phyloP scores from a whole-genome alignment of 768 basidiomycete species.

The Panus rudis region DNA sequence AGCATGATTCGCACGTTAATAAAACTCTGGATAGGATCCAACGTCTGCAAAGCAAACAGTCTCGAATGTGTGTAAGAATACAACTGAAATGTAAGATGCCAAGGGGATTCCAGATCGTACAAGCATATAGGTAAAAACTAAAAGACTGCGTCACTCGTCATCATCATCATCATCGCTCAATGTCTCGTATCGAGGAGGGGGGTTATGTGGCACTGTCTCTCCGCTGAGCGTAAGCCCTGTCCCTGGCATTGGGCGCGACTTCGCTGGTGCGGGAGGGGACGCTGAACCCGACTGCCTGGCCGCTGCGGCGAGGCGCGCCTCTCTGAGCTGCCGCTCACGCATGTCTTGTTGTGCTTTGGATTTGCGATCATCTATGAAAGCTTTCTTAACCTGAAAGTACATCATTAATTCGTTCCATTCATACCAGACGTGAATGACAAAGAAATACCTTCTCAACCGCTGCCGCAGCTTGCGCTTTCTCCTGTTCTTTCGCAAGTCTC shows the following conservation, averaged over 20 bases:
- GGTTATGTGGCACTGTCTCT: not conserved
- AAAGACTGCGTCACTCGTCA: slow-evolving; percentile 1
- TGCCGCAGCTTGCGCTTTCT: slow-evolving; percentile 26
- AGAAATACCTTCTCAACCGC: slow-evolving; percentile 59
- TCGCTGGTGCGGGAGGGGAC: slow-evolving; percentile 1
- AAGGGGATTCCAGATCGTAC: not conserved
- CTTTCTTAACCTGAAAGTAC: slow-evolving; percentile 64
- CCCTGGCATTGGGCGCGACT: slow-evolving; percentile 27
- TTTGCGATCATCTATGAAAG: slow-evolving; percentile 74
- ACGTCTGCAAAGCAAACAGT: no score
- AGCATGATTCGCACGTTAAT: no score
- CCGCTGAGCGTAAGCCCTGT: slow-evolving; percentile 30
- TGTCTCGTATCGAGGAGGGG: no score
- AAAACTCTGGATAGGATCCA: no score
- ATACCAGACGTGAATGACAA: no score
- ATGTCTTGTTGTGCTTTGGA: slow-evolving; percentile 46
- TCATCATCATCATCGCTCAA: slow-evolving; percentile 9
- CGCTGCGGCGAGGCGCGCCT: slow-evolving; percentile 12
- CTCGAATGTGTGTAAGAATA: no score
- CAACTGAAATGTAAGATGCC: not conserved
- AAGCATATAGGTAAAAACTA: slow-evolving; percentile 1
- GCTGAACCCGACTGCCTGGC: slow-evolving; percentile 9
- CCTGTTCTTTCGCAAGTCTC: slow-evolving; percentile 37
- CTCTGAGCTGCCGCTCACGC: slow-evolving; percentile 39
- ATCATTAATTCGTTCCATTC: no score